These are phyloP conservation scores for Fusarium abutilonis DNA, from an alignment of 2,329 filamentous ascomycete genomes.

Conservation along the genomic window DNA sequence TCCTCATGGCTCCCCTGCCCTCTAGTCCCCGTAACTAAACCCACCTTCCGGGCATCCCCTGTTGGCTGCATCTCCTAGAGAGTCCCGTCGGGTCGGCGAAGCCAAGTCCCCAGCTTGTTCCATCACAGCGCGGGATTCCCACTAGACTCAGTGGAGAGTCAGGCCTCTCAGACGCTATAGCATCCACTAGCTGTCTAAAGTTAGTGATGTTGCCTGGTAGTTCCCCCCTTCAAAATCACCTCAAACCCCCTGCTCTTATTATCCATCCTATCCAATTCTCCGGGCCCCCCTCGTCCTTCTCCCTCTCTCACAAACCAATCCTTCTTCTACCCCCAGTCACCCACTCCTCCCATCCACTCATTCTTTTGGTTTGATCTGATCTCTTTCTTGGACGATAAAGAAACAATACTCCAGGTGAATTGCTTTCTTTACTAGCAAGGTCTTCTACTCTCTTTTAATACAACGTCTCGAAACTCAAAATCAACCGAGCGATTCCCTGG, in stretches of 20 bases:
- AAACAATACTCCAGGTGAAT: conserved; percentile 44
- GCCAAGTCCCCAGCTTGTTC: conserved; percentile 10
- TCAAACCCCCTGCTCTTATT: conserved; percentile 27
- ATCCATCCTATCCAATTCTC: conserved; percentile 31
- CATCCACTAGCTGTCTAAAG: conserved; percentile 32
- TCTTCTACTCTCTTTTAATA: conserved; percentile 43
- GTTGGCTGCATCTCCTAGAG: conserved; percentile 17
- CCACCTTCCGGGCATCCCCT: conserved; percentile 35
- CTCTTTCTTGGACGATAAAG: conserved; percentile 43
- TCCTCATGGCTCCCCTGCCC: conserved; percentile 26
- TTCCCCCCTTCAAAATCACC: conserved; percentile 12
- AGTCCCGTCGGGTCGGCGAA: conserved; percentile 16
- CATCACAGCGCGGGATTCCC: conserved; percentile 3
- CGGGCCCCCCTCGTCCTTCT: conserved; percentile 27
- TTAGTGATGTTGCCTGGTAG: conserved; percentile 11
- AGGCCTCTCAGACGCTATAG: conserved; percentile 19
- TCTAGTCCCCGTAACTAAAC: conserved; percentile 9
- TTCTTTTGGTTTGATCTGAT: conserved; percentile 38
- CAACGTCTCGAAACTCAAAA: conserved; percentile 9
- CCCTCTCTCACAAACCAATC: conserved; percentile 13
- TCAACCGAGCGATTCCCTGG: conserved; percentile 6
- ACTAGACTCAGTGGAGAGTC: conserved; percentile 12
- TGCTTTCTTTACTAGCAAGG: conserved; percentile 36
- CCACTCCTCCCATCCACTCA: conserved; percentile 37
- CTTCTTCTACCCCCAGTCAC: conserved; percentile 44